phyloP scores from a whole-genome alignment of 805 yeast genomes.

The Cyberlindnera lachancei region DNA sequence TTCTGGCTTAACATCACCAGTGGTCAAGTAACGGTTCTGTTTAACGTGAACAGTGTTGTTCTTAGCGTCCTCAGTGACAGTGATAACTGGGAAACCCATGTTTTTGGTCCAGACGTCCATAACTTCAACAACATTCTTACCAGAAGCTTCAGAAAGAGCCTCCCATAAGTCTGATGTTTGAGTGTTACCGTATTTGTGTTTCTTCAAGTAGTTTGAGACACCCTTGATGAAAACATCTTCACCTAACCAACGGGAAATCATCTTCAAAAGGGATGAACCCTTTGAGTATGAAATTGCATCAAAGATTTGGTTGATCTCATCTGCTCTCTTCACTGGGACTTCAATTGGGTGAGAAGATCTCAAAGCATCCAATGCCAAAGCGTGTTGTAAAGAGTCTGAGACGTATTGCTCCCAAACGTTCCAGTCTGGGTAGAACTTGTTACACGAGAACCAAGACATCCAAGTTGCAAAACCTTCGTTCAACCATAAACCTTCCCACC shows the following conservation, averaged over 20 bases:
- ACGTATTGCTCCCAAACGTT: constrained; percentile 83
- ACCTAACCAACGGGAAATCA: constrained; percentile 76
- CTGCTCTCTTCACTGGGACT: constrained; percentile 72
- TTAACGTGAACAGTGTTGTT: constrained; percentile 42
- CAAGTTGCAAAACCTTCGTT: constrained; percentile 89
- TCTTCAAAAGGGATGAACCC: constrained; percentile 72
- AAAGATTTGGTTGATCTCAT: constrained; percentile 76
- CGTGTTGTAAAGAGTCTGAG: constrained; percentile 66
- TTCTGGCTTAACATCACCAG: constrained; percentile 70
- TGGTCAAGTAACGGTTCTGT: constrained; percentile 68
- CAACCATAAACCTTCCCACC: constrained; percentile 89
- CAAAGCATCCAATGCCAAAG: constrained; percentile 67
- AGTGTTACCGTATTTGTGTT: constrained; percentile 73
- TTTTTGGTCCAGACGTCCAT: constrained; percentile 80
- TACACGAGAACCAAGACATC: constrained; percentile 84
- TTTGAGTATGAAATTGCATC: constrained; percentile 79
- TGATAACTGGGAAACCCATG: constrained; percentile 69
- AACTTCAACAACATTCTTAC: constrained; percentile 61
- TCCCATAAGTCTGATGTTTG: constrained; percentile 72
- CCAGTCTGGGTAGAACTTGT: constrained; percentile 75
- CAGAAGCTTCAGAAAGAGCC: constrained; percentile 60
- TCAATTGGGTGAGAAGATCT: constrained; percentile 84
- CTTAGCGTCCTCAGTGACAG: constrained; percentile 48
- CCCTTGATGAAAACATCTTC: constrained; percentile 72
- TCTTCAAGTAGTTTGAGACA: constrained; percentile 68